These are phyloP conservation scores for Escallonia rubra DNA, from an alignment of 129 eudicot species.

Conservation along the genomic window DNA sequence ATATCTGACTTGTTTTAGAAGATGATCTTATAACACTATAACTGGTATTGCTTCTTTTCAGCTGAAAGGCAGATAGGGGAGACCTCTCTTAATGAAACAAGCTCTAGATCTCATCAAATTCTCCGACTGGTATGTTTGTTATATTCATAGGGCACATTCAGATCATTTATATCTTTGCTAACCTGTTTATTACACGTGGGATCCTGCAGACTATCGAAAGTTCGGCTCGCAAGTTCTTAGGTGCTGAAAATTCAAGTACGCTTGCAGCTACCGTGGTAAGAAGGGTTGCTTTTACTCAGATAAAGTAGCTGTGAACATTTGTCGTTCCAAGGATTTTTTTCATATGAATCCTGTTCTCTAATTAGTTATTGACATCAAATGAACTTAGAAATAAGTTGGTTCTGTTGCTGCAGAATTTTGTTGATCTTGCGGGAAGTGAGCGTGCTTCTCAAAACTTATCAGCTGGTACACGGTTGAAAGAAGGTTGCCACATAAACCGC, in stretches of 20 bases:
- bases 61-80: constrained; percentile 91
- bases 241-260: constrained; percentile 53
- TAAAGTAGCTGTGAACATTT: not conserved
- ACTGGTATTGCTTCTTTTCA: constrained; percentile 21
- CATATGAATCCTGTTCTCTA: not conserved
- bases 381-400: constrained; percentile 7
- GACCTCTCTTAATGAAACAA: constrained; percentile 70
- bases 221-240: constrained; percentile 38
- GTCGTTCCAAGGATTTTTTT: not conserved
- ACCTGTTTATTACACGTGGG: not conserved
- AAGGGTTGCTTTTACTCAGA: not conserved
- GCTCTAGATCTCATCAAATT: constrained; percentile 96
- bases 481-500: constrained; percentile 92
- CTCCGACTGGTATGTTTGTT: constrained; percentile 60
- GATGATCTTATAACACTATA: not conserved
- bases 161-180: not conserved
- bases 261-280: constrained; percentile 84
- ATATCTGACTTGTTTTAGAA: not conserved
- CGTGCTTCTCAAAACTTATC: constrained; percentile 87
- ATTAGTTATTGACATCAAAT: constrained; percentile 3
- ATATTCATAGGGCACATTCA: not conserved
- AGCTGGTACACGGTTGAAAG: constrained; percentile 73
- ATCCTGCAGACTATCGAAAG: constrained; percentile 71
- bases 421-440: constrained; percentile 96
- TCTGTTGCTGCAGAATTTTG: constrained; percentile 58